Conservation (phyloP, 1,284 basidiomycete genomes). For the Puccinia brachypodii region DNA sequence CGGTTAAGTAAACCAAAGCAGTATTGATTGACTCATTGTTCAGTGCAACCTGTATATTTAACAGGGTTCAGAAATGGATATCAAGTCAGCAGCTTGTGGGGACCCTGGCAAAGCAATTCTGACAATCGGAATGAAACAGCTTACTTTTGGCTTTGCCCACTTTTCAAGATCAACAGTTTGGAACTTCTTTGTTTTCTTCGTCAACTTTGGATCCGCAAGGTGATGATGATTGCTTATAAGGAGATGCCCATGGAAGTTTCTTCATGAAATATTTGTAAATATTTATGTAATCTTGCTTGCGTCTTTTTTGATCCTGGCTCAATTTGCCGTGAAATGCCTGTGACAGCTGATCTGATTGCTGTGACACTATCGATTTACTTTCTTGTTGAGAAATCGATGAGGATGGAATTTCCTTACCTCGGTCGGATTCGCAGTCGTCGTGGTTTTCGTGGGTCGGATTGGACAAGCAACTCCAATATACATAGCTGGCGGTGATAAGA, state of each 20-base stretch:
- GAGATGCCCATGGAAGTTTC: neutral
- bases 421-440: too few species aligned
- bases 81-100: neutral
- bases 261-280: too few species aligned
- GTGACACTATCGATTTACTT: too few species aligned
- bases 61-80: too few species aligned
- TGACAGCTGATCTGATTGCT: too few species aligned
- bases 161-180: neutral
- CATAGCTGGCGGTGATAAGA: neutral
- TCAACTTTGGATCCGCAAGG: neutral
- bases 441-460: too few species aligned
- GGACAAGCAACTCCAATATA: too few species aligned
- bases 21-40: slow-evolving; percentile 2
- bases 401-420: too few species aligned
- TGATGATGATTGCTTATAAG: neutral
- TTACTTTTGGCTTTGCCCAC: neutral
- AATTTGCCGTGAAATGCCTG: too few species aligned
- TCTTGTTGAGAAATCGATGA: too few species aligned
- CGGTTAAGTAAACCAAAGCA: slow-evolving; percentile 3
- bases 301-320: neutral
- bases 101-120: neutral
- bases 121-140: neutral
- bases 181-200: neutral
- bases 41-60: neutral
- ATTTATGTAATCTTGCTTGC: neutral